A percentile compares a stretch with the other conserved stretches of the same genome.
phyloP scores from a whole-genome alignment of 2,329 filamentous ascomycete species.

The Penicillium sp. region DNA sequence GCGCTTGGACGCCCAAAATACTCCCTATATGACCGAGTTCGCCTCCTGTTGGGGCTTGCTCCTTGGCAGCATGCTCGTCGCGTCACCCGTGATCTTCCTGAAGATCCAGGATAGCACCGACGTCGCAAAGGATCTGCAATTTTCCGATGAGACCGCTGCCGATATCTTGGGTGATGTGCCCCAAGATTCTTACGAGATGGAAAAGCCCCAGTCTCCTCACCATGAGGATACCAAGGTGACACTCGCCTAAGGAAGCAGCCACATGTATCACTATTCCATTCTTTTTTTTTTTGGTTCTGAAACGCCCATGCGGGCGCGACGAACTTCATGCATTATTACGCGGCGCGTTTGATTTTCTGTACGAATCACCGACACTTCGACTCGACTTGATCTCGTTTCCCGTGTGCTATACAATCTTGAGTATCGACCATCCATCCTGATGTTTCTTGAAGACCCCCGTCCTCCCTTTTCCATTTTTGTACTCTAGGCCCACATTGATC shows the following conservation, averaged over 20 bases:
- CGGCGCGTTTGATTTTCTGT: constrained; percentile 9
- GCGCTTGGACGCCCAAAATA: constrained; percentile 59
- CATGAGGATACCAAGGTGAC: constrained; percentile 7
- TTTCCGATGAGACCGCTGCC: constrained; percentile 75
- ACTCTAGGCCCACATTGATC: neutral
- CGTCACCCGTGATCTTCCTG: constrained; percentile 72
- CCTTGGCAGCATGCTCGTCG: constrained; percentile 69
- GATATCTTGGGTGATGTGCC: constrained; percentile 55
- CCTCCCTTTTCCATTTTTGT: neutral
- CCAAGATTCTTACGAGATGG: constrained; percentile 15
- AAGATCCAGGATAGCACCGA: constrained; percentile 80
- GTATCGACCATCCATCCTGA: neutral
- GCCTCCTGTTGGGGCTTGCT: constrained; percentile 74
- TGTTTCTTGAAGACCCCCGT: neutral
- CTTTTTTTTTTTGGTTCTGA: neutral
- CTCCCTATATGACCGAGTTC: constrained; percentile 70
- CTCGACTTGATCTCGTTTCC: neutral
- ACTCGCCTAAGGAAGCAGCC: neutral
- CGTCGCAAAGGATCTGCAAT: constrained; percentile 77
- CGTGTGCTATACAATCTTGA: neutral
- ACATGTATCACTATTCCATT: constrained; percentile 7
- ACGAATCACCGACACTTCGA: neutral
- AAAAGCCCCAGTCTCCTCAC: constrained; percentile 16
- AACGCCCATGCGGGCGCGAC: neutral
- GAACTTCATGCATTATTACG: constrained; percentile 14